Evolutionary conservation across 1,284 basidiomycete genomes (phyloP).

Genomic region (Chalciporus sp.): DNA sequence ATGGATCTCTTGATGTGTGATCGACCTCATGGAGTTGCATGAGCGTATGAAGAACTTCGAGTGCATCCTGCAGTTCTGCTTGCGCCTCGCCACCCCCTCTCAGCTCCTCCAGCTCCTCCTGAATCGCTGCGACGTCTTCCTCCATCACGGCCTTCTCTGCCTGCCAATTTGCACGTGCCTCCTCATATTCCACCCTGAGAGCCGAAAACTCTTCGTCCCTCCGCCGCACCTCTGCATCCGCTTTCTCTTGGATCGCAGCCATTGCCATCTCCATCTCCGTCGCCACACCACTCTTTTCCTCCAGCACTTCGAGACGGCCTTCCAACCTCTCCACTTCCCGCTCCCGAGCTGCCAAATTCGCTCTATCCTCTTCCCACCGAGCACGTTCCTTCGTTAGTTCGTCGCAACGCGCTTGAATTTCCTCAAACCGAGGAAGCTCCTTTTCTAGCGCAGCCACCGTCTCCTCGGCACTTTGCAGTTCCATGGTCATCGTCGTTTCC

Average conservation of each 20-base stretch:
- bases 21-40: constrained; percentile 57
- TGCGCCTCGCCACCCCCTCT: constrained; percentile 36
- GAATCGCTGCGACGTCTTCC: constrained; percentile 41
- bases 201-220: constrained; percentile 53
- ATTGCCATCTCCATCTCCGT: constrained; percentile 43
- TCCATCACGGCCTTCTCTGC: constrained; percentile 55
- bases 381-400: constrained; percentile 51
- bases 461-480: constrained; percentile 67
- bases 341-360: constrained; percentile 44
- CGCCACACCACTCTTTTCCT: constrained; percentile 46
- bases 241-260: constrained; percentile 37
- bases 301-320: constrained; percentile 45
- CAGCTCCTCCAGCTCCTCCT: constrained; percentile 48
- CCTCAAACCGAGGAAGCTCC: constrained; percentile 61
- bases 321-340: constrained; percentile 49
- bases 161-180: constrained; percentile 57
- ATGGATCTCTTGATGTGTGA: constrained; percentile 51
- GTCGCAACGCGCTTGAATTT: constrained; percentile 52
- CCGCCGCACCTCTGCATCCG: constrained; percentile 40
- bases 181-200: constrained; percentile 53
- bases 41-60: constrained; percentile 48
- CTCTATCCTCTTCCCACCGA: constrained; percentile 57
- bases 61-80: constrained; percentile 51
- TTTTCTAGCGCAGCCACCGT: constrained; percentile 59
- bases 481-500: constrained; percentile 61